phyloP scores from a whole-genome alignment of 345 rosid genomes.

The Arabis hirsuta region DNA sequence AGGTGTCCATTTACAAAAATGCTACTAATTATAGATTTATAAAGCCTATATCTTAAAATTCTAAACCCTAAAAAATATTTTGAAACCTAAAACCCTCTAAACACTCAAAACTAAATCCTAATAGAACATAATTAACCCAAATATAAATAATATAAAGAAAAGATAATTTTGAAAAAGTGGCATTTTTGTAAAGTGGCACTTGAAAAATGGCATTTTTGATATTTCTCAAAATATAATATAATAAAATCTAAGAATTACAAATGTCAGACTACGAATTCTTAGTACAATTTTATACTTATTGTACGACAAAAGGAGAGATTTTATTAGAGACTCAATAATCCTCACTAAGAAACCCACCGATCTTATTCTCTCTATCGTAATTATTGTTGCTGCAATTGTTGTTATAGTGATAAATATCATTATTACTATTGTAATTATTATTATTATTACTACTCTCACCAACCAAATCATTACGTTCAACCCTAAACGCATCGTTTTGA shows the following conservation, averaged over 20 bases:
- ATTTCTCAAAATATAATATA: too few relatives aligned
- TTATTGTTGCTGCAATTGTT: constrained; percentile 44
- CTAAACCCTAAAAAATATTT: too few relatives aligned
- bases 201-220: too few relatives aligned
- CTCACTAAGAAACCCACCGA: constrained; percentile 47
- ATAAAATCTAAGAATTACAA: constrained; percentile 29
- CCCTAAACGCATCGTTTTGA: constrained; percentile 42
- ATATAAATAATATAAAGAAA: too few relatives aligned
- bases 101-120: too few relatives aligned
- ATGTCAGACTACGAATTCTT: constrained; percentile 37
- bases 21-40: too few relatives aligned
- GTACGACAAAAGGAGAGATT: constrained; percentile 28
- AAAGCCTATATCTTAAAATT: too few relatives aligned
- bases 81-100: too few relatives aligned
- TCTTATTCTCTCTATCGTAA: constrained; percentile 48
- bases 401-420: constrained; percentile 39
- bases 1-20: too few relatives aligned
- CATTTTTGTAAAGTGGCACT: too few relatives aligned
- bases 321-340: constrained; percentile 39
- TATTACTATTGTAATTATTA: constrained; percentile 20
- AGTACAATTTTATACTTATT: constrained; percentile 42
- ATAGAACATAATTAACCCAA: too few relatives aligned
- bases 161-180: too few relatives aligned
- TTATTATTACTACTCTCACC: constrained; percentile 44
- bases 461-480: constrained; percentile 37